Conservation (phyloP, 179 eudicot species). For the Gypsophila paniculata region DNA sequence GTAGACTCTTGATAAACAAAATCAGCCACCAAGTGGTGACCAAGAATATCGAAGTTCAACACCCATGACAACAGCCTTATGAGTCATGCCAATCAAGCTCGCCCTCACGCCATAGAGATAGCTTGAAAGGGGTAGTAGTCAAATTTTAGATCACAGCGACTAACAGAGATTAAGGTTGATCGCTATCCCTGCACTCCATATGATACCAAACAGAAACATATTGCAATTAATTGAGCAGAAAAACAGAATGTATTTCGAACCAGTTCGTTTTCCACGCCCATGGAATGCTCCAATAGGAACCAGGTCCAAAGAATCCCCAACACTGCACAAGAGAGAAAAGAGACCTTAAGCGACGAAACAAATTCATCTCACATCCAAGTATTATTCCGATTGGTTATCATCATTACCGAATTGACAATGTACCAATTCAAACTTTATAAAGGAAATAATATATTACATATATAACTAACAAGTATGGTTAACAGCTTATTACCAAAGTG, state of each 20-base stretch:
- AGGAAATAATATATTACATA: neutral
- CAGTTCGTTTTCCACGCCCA: slow-evolving; percentile 92
- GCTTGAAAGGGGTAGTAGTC: neutral
- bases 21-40: neutral
- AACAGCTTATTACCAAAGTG: slow-evolving; percentile 3
- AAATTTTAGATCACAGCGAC: neutral
- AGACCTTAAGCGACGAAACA: neutral
- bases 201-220: neutral
- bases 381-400: neutral
- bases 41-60: neutral
- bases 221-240: neutral
- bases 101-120: neutral
- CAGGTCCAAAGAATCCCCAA: slow-evolving; percentile 88
- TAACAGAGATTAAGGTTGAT: neutral
- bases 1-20: neutral
- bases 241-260: slow-evolving; percentile 28
- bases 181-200: neutral
- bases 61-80: neutral
- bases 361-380: neutral
- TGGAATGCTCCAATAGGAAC: slow-evolving; percentile 93
- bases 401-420: neutral
- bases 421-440: neutral
- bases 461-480: no score
- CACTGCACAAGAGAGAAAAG: slow-evolving; percentile 34
- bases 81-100: neutral